Conservation (phyloP, 2,329 filamentous ascomycete genomes). For the Cercospora brassicicola region DNA sequence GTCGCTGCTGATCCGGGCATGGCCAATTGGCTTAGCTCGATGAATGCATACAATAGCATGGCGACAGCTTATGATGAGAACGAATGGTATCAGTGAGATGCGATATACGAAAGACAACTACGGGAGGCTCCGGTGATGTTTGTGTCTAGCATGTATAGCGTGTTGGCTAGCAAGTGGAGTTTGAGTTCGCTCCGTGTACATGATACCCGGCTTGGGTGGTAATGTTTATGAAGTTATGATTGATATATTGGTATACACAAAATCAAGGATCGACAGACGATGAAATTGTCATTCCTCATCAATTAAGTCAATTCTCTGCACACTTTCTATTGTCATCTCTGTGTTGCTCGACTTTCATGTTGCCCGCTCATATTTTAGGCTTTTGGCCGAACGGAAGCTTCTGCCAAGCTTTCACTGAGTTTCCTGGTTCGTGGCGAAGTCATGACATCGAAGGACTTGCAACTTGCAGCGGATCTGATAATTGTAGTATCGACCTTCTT, state of each 20-base stretch:
- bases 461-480: constrained; percentile 16
- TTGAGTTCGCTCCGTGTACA: not conserved
- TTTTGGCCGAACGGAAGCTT: not conserved
- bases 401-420: not conserved
- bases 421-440: not conserved
- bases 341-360: not conserved
- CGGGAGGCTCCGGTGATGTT: not conserved
- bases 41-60: constrained; percentile 34
- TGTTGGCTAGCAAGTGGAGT: not conserved
- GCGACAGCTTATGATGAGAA: constrained; percentile 42
- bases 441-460: not conserved
- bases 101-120: not conserved
- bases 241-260: not conserved
- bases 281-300: not conserved
- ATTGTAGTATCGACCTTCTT: constrained; percentile 7
- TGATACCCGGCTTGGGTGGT: not conserved
- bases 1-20: constrained; percentile 16
- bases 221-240: not conserved
- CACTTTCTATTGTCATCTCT: not conserved
- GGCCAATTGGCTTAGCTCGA: constrained; percentile 32
- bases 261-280: not conserved
- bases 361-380: not conserved
- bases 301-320: not conserved
- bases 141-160: not conserved
- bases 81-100: constrained; percentile 44